phyloP scores from a whole-genome alignment of 768 basidiomycete species.

The Podaxis sp. region DNA sequence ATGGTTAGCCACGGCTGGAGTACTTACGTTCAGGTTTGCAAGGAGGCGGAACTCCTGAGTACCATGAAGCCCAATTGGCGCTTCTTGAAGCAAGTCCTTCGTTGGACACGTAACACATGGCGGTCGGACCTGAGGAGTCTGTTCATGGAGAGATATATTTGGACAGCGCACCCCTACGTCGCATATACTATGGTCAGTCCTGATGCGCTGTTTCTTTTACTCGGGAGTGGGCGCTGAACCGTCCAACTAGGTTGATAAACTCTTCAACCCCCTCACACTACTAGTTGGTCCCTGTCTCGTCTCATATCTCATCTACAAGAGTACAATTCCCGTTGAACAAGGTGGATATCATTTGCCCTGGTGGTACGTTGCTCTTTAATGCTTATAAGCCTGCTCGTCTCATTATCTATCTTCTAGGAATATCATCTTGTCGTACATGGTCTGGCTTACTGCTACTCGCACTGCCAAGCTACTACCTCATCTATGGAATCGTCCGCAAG shows the following conservation, averaged over 20 bases:
- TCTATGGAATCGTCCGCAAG: constrained; percentile 72
- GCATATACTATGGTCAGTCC: constrained; percentile 88
- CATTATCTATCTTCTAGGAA: constrained; percentile 46
- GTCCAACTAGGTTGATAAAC: constrained; percentile 66
- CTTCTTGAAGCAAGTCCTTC: constrained; percentile 89
- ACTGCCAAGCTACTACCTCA: constrained; percentile 84
- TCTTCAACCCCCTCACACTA: constrained; percentile 85
- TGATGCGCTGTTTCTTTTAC: constrained; percentile 37
- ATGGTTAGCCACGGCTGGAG: constrained; percentile 96
- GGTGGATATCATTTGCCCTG: constrained; percentile 82
- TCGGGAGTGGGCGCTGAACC: constrained; percentile 5
- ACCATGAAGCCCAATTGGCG: constrained; percentile 98
- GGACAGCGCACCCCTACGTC: constrained; percentile 89
- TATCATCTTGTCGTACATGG: constrained; percentile 62
- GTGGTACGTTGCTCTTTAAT: constrained; percentile 52
- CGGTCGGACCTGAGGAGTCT: constrained; percentile 84
- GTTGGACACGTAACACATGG: constrained; percentile 97
- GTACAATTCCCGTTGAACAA: constrained; percentile 60
- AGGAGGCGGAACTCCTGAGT: constrained; percentile 80
- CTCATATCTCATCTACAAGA: constrained; percentile 74
- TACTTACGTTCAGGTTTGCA: constrained; percentile 89
- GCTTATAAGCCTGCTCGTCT: neutral
- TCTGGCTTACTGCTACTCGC: constrained; percentile 71
- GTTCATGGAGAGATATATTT: constrained; percentile 85
- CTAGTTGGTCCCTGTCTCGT: constrained; percentile 84